phyloP scores from a whole-genome alignment of 1,284 basidiomycete species.

The Sphaerobolus stellatus region DNA sequence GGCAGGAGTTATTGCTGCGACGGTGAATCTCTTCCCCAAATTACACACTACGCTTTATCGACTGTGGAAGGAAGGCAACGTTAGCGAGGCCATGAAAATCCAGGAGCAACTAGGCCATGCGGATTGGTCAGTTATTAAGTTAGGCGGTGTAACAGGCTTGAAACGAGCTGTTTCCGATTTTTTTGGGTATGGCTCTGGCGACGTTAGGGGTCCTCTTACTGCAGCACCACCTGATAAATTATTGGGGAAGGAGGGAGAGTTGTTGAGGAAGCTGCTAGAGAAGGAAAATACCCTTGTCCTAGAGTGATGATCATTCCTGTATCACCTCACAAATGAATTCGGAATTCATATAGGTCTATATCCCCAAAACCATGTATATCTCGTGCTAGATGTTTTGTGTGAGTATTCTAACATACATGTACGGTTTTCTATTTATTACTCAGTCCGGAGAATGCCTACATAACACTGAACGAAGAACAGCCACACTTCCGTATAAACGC shows the following conservation, averaged over 20 bases:
- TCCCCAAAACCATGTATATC: too few species aligned
- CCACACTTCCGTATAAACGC: too few species aligned
- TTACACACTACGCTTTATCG: slow-evolving; percentile 63
- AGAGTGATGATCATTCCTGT: too few species aligned
- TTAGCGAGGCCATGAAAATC: slow-evolving; percentile 65
- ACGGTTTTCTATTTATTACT: too few species aligned
- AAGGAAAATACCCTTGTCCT: slow-evolving; percentile 62
- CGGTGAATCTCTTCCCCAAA: slow-evolving; percentile 78
- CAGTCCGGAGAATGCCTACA: too few species aligned
- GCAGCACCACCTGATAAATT: slow-evolving; percentile 39
- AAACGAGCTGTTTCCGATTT: slow-evolving; percentile 69
- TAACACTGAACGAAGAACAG: too few species aligned
- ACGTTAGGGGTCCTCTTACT: slow-evolving; percentile 60
- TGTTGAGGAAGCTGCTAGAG: slow-evolving; percentile 58
- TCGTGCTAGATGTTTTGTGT: too few species aligned
- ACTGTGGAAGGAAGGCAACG: slow-evolving; percentile 56
- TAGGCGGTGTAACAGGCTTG: slow-evolving; percentile 69
- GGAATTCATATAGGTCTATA: too few species aligned
- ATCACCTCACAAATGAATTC: too few species aligned
- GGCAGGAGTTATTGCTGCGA: slow-evolving; percentile 70
- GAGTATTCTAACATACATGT: too few species aligned
- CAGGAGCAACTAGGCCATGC: slow-evolving; percentile 71
- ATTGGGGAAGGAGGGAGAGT: slow-evolving; percentile 38
- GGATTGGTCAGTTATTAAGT: slow-evolving; percentile 70
- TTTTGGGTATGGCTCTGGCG: slow-evolving; percentile 65